Evolutionary conservation across 208 protist species (phyloP).

Genomic region (Hexamita inflata): DNA sequence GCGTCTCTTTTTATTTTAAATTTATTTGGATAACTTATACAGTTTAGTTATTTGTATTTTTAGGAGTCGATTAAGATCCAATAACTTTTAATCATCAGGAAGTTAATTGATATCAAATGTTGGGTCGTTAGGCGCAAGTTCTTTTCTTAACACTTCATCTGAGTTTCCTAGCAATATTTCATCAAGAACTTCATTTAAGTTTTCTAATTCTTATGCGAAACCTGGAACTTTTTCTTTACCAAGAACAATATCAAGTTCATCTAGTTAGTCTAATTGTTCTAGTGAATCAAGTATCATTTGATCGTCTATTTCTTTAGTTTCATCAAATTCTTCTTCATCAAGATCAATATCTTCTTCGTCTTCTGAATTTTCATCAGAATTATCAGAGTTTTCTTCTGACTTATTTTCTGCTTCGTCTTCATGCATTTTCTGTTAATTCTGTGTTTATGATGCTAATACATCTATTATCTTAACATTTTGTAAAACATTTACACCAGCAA

Average conservation of each 20-base stretch:
- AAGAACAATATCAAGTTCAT: conserved; percentile 4
- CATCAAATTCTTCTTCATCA: neutral
- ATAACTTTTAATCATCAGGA: neutral
- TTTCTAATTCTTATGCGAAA: conserved; percentile 16
- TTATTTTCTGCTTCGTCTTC: neutral
- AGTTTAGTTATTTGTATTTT: neutral
- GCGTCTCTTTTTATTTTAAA: neutral
- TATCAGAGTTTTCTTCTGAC: neutral
- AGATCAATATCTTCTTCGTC: neutral
- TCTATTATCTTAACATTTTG: conserved; percentile 16
- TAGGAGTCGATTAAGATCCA: neutral
- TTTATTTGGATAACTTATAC: neutral
- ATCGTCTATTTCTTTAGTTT: neutral
- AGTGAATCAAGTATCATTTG: neutral
- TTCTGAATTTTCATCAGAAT: neutral
- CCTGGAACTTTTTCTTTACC: neutral
- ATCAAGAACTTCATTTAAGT: conserved; percentile 16
- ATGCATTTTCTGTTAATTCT: neutral
- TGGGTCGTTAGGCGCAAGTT: neutral
- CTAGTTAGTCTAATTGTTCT: neutral
- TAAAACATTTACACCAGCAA: neutral
- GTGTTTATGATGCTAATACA: neutral
- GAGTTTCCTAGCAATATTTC: neutral
- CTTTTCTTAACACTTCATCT: neutral
- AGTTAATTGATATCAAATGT: neutral